Base-by-base conservation (phyloP, 176 grass and related monocot species). In the Paspalum vaginatum region DNA sequence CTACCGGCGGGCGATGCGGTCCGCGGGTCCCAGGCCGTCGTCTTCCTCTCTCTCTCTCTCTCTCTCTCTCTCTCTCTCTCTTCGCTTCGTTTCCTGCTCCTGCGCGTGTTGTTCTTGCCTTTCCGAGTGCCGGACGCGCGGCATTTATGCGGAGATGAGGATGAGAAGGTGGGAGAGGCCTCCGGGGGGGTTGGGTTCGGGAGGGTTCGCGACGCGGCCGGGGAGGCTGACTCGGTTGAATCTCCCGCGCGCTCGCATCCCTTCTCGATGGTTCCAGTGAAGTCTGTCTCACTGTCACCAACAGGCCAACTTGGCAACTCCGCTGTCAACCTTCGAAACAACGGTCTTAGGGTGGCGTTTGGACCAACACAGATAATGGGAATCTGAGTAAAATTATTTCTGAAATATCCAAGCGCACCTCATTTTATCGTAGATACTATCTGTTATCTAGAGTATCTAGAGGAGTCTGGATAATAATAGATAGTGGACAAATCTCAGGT, bases 151-250 rank as follows among this genome's bases (percentile, higher is more conserved):
- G 64, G 44, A 40, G 38, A 1, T 2, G 65, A 5, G 41, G 58
- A 21, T 13, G 39, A 70, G 43, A 13, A 32, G 56, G 46, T 11
- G 5, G 41, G 44, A 64, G 22, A 16, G 12, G 41, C 45, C 61
- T 0, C 52, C 47, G 70, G 12, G 27, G 10, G 25, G 48, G 8
- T 5, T 49, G 6, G 52, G 39, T 82, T 84, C 86, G 9, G 53
- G 86, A 88, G 81, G 16, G 63, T 79, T 88, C 81, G 68, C 43
- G 86, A 60, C 44, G 68, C n/a, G 3, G 47, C 45, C 5, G 61
- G 54, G 8, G 14, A 27, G 75, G 75, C 46, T 63, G 75, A 63
- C 75, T 63, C 44, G 24, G 21, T 60, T 9, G 38, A 1, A 5
- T 8, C 37, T 43, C 37, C 39, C 57, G 42, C 73, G 54, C 54